Conservation (phyloP, 768 basidiomycete genomes). For the Sporobolomyces pararoseus region DNA sequence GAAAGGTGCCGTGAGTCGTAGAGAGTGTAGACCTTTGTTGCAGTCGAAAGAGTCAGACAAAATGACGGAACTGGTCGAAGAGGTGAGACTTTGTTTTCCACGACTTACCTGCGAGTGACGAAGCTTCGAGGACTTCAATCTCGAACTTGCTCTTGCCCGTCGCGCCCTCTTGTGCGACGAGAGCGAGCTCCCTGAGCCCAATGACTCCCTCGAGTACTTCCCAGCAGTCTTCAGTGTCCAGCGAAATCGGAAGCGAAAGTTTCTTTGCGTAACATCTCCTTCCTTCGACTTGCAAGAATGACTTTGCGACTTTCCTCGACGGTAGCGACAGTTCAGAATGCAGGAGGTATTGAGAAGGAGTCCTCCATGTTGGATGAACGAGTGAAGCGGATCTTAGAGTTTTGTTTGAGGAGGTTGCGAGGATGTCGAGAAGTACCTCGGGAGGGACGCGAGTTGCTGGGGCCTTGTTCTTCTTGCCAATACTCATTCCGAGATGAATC, state of each 20-base stretch:
- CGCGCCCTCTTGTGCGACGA: background rate
- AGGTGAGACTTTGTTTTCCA: background rate
- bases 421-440: slow-evolving; percentile 25
- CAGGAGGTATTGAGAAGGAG: slow-evolving; percentile 6
- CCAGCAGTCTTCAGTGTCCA: slow-evolving; percentile 8
- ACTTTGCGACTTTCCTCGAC: background rate
- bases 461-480: background rate
- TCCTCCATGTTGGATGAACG: slow-evolving; percentile 14
- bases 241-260: slow-evolving; percentile 5
- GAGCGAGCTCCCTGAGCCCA: background rate
- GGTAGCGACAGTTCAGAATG: slow-evolving; percentile 14
- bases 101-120: slow-evolving; percentile 8
- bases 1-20: slow-evolving; percentile 12
- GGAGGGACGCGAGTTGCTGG: slow-evolving; percentile 14
- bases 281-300: background rate
- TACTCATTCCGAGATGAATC: background rate
- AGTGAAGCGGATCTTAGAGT: slow-evolving; percentile 10
- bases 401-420: background rate
- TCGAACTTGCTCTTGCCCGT: slow-evolving; percentile 23
- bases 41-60: background rate
- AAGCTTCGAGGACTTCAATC: slow-evolving; percentile 6
- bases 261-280: background rate
- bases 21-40: background rate
- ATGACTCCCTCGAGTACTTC: background rate
- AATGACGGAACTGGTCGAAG: background rate